A percentile compares a stretch with the other conserved stretches of the same genome.
phyloP scores from a whole-genome alignment of 2,329 filamentous ascomycete genomes.

The Aspergillus intermedius region DNA sequence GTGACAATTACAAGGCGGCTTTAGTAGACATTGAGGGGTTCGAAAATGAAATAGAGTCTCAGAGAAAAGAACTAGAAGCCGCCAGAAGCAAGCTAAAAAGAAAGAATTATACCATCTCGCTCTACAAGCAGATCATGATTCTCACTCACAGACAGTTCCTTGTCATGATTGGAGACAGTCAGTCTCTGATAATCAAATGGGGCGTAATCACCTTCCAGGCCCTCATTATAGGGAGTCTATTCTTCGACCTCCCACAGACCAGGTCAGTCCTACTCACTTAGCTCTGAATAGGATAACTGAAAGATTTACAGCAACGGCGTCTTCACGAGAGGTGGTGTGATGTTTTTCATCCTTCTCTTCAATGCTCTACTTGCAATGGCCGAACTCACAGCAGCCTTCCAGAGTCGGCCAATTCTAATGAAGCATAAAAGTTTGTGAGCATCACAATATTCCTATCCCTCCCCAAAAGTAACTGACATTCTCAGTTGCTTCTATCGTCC shows the following conservation, averaged over 20 bases:
- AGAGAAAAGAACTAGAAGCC: constrained; percentile 36
- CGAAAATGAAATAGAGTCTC: constrained; percentile 42
- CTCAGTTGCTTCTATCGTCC: constrained; percentile 57
- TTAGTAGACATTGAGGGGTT: constrained; percentile 49
- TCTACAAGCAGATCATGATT: constrained; percentile 45
- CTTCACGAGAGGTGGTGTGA: constrained; percentile 54
- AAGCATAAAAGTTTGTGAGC: constrained; percentile 61
- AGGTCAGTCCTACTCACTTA: constrained; percentile 17
- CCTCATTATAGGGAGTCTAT: constrained; percentile 45
- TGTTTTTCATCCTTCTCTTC: constrained; percentile 59
- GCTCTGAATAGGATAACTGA: background rate
- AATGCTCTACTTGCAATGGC: constrained; percentile 56
- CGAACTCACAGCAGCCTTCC: constrained; percentile 56
- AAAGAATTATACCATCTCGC: constrained; percentile 49
- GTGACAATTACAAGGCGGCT: constrained; percentile 38
- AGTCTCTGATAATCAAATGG: constrained; percentile 48
- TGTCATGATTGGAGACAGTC: constrained; percentile 50
- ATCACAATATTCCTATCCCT: background rate
- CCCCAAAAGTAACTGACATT: background rate
- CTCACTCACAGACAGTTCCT: constrained; percentile 51
- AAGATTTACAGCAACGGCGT: constrained; percentile 40
- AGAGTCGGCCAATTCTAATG: constrained; percentile 57
- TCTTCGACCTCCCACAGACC: constrained; percentile 50
- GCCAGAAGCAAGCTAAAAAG: constrained; percentile 35
- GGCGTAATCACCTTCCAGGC: constrained; percentile 41